A percentile compares a stretch with the other conserved stretches of the same genome.
These are phyloP conservation scores for Colletotrichum sp. DNA, from an alignment of 2,329 filamentous ascomycete species.

Conservation along the genomic window DNA sequence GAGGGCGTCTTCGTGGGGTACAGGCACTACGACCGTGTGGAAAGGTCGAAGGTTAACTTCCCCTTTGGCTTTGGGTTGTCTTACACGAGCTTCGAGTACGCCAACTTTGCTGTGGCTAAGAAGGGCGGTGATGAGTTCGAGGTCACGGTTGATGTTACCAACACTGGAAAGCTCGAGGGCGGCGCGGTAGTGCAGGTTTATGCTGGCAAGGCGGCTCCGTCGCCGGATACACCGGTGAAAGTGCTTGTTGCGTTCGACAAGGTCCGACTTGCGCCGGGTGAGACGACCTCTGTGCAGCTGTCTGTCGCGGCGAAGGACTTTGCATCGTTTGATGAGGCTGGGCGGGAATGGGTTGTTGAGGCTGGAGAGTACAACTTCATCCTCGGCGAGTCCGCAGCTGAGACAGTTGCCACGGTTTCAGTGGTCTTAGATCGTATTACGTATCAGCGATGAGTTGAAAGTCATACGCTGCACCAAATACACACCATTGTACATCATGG, in stretches of 20 bases:
- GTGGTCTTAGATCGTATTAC: not conserved
- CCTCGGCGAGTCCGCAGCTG: constrained; percentile 28
- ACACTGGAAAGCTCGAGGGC: constrained; percentile 59
- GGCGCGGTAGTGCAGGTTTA: constrained; percentile 64
- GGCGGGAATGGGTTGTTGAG: constrained; percentile 30
- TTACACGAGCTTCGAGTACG: constrained; percentile 64
- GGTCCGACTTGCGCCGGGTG: constrained; percentile 25
- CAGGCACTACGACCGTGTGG: constrained; percentile 68
- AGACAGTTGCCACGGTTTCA: constrained; percentile 17
- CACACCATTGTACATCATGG: too few relatives aligned
- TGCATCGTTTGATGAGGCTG: constrained; percentile 29
- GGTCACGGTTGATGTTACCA: constrained; percentile 59
- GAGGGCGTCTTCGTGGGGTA: constrained; percentile 75
- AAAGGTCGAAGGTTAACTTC: constrained; percentile 63
- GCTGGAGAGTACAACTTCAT: constrained; percentile 30
- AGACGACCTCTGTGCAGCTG: constrained; percentile 22
- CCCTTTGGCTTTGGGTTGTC: constrained; percentile 71
- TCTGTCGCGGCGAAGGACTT: constrained; percentile 26
- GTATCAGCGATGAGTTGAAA: not conserved
- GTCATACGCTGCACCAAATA: too few relatives aligned
- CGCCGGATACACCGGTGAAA: constrained; percentile 27
- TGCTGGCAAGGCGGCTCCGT: constrained; percentile 25
- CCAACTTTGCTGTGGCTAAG: constrained; percentile 46
- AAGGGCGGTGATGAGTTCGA: constrained; percentile 43
- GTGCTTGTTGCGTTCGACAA: constrained; percentile 34